Evolutionary conservation across 768 basidiomycete genomes (phyloP), one percentile per base, ranked within the genome.

Genomic region (Mycena alexandri): DNA sequence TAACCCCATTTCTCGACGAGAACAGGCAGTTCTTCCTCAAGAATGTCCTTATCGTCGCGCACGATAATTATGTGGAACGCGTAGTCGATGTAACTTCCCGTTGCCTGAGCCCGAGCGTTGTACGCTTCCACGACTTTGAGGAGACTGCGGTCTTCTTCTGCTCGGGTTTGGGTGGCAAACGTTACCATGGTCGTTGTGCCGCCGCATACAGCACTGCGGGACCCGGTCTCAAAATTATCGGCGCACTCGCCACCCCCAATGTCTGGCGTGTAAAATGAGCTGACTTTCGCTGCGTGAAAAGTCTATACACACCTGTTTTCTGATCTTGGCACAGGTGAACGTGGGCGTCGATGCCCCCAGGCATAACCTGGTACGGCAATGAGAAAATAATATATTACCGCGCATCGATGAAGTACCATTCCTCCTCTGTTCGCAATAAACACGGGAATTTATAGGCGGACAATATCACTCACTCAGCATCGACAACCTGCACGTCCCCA

Each of bases 51-150:
- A 14, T 61, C 60, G 19, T 61, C 60, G 38, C 60, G 60, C 21
- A 61, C 60, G 60, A 61, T 61, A 41, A 61, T 61, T 36, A 61
- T 25, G 42, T 61, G 60, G 41, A 61, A 61, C 25, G 24, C 60
- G 41, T 61, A 61, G 47, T 61, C 60, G 41, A 61, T 52, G 60
- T 61, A 61, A 19, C 60, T 61, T 33, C 60, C 60, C 6, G 60
- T 61, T 41, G 38, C 48, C 50, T 61, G 34, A n/a, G 58, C 58
- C 34, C 58, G 47, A 12, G 47, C 46, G 19, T 41, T 38, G 58
- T 60, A 60, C 5, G 58, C 58, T 50, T 60, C 60, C 25, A 61
- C 60, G 11, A 61, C 60, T 24, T 52, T 61, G 60, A 61, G 60
- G 11, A 61, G 48, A 52, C 60, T 61, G 38, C 60, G 50, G 24